Evolutionary conservation across 2,329 filamentous ascomycete species (phyloP), one percentile per base, ranked within the genome.

Genomic region (Xylariaceae sp.): DNA sequence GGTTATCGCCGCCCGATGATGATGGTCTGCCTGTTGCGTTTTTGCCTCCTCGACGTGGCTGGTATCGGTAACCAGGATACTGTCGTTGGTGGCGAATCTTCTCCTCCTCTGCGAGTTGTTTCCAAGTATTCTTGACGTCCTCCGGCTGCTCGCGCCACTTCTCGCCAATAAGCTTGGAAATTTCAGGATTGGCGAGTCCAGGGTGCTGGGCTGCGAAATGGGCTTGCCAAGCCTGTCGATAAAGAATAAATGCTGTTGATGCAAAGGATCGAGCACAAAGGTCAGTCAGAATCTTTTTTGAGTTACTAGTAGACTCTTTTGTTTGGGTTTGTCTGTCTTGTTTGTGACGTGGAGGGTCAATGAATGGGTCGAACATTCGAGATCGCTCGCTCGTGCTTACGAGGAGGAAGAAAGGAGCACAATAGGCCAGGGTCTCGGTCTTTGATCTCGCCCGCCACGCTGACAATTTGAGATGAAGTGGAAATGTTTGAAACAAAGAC

Each of bases 101-200:
- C 68, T 97, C 94, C 71, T 96, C 88, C 71, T 95, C 90, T 52
- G 94, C 94, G 49, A 95, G 80, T 53, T 80, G 78, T 68, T 94
- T 95, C 94, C 94, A 99, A 66, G 85, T 80, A 56, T 84, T 81
- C 71, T 95, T 95, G 49, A 85, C 78, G 46, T 87, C 82, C 19
- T 86, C 78, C 4, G 83, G 72, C 63, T 95, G 85, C 48, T 83
- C 80, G 62, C 86, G 84, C 94, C 94, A 99, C 80, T 91, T 86
- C 67, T 90, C 83, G 45, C 92, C 92, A 59, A 97, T 95, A 61
- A 97, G 95, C 71, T 96, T 96, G 57, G 92, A 96, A 61, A 97
- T 95, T 45, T 96, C 90, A 3, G 92, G 92, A 69, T 97, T 97
- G 41, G 91, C 85, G 57, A 96, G 81, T 40, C 90, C 88, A n/a